Percentiles rank a stretch among this genome's conserved stretches.
Conservation (phyloP, 2,329 filamentous ascomycete species). For the Cercospora citrullina region DNA sequence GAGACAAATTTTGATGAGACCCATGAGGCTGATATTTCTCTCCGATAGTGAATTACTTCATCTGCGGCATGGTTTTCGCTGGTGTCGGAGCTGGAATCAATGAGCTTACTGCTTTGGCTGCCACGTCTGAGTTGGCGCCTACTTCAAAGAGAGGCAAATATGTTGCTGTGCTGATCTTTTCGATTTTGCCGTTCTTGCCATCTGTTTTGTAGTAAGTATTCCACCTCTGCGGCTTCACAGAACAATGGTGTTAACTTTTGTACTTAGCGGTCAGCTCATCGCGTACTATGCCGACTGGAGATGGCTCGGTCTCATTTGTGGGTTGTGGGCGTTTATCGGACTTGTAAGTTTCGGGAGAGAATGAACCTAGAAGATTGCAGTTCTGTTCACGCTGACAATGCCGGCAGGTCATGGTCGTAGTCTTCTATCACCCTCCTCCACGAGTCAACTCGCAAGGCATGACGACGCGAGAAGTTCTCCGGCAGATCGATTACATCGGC, state of each 20-base stretch:
- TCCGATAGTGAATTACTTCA: conserved; percentile 46
- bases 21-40: background rate
- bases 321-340: conserved; percentile 53
- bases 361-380: too few relatives aligned
- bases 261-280: conserved; percentile 54
- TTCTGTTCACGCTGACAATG: too few relatives aligned
- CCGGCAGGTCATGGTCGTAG: conserved; percentile 43
- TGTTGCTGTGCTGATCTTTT: conserved; percentile 60
- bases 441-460: conserved; percentile 47
- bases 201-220: conserved; percentile 54
- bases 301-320: conserved; percentile 56
- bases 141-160: conserved; percentile 64
- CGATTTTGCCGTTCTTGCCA: conserved; percentile 63
- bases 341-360: conserved; percentile 36
- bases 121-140: conserved; percentile 67
- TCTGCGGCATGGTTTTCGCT: conserved; percentile 62
- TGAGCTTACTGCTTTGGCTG: conserved; percentile 67
- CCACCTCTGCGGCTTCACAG: background rate
- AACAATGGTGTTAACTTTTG: background rate
- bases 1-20: too few relatives aligned
- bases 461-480: conserved; percentile 45
- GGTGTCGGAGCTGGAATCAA: conserved; percentile 67
- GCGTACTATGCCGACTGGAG: conserved; percentile 53
- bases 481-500: conserved; percentile 54
- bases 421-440: conserved; percentile 58